phyloP scores from a whole-genome alignment of 2,329 filamentous ascomycete genomes.

The Hypoxylon sp. region DNA sequence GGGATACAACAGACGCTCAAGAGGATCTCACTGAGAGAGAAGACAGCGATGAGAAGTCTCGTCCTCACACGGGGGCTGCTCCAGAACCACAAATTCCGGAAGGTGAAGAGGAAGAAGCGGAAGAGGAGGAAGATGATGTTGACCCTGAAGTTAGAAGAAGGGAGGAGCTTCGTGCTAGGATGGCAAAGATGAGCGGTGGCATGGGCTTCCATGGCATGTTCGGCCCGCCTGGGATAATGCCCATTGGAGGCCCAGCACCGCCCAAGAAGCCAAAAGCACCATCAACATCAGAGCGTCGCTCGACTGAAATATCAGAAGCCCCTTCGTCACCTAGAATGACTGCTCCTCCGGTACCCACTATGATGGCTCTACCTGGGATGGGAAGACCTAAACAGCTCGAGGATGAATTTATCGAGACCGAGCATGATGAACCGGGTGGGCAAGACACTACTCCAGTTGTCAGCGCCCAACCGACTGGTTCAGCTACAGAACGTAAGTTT shows the following conservation, averaged over 20 bases:
- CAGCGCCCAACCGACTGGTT: constrained; percentile 48
- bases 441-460: constrained; percentile 53
- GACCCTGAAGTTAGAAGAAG: constrained; percentile 89
- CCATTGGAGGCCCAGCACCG: constrained; percentile 66
- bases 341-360: constrained; percentile 69
- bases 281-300: constrained; percentile 58
- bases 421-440: constrained; percentile 61
- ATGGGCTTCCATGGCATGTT: constrained; percentile 94
- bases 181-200: constrained; percentile 98
- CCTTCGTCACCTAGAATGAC: constrained; percentile 59
- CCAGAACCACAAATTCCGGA: constrained; percentile 58
- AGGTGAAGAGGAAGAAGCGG: constrained; percentile 78
- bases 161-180: constrained; percentile 91
- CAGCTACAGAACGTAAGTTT: constrained; percentile 51
- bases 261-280: constrained; percentile 71
- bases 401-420: constrained; percentile 62
- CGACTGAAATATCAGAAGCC: constrained; percentile 62
- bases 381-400: constrained; percentile 68
- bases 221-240: constrained; percentile 77
- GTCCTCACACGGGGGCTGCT: constrained; percentile 58
- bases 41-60: constrained; percentile 76
- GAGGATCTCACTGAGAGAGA: constrained; percentile 78
- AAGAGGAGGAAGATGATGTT: constrained; percentile 87
- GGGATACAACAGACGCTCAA: constrained; percentile 74
- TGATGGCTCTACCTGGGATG: constrained; percentile 82